Evolutionary conservation across 306 rosid species (phyloP), one percentile per base, ranked within the genome.

Genomic region (Chamaecrista fasciculata): DNA sequence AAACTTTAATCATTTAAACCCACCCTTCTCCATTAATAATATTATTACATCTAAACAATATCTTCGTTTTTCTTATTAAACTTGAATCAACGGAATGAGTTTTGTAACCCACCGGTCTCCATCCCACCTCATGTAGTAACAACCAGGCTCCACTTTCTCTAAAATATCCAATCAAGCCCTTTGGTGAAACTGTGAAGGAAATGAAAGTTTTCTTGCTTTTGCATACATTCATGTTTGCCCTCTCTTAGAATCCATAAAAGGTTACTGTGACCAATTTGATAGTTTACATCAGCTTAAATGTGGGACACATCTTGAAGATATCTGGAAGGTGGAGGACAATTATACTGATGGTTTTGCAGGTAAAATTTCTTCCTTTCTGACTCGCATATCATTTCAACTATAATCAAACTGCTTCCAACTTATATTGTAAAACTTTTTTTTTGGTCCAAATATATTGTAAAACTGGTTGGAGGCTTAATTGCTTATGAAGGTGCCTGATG

Each of bases 201-300:
- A 63, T 42, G 24, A 23, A 55, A 42, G 65, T 37, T 39, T 37
- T 76, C 66, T 67, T 78, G 20, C 16, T 14, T n/a, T n/a, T 65
- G 12, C 57, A 40, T 50, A 12, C 16, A 16, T 67, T 33, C 63
- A 72, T 48, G 11, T 49, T 31, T 46, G 29, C 49, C 43, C 58
- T 59, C 43, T 15, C 40, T 37, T 77, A 11, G 67, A 11, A 65
- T 56, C 59, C 50, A 15, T 68, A 42, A 77, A 59, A 11, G 56
- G 24, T 70, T 28, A 36, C 66, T 67, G 43, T 82, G 81, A 87
- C 77, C 59, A 36, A 59, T 82, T 79, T 80, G 67, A 62, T 82
- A 26, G 63, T 82, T 61, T 85, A 36, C 71, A 48, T 59, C 87
- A 91, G 99, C 86, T 91, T 26, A 70, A 88, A 74, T 26, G 59